Base-by-base conservation (phyloP, 805 yeast genomes). In the Yamadazyma takamatsuzukensis region DNA sequence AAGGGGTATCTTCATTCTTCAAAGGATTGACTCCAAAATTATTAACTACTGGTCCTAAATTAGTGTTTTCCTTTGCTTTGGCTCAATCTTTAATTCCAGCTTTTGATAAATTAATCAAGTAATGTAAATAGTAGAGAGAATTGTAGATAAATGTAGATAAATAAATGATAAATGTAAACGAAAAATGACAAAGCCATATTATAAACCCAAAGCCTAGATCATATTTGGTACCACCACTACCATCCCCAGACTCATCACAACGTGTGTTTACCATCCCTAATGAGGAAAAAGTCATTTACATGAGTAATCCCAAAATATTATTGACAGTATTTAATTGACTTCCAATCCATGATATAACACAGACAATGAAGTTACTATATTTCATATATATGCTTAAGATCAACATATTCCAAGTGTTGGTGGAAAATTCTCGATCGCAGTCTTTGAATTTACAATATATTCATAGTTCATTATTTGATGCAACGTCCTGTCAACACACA, bases 11-110 rank as follows among this genome's bases (percentile, higher is more conserved):
- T 18, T 74, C 97, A 11, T 93, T 90, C 70, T 90, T 93, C 77
- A 90, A 90, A 69, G 98, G 98, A 27, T 76, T 93, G 55, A 85
- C 95, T 39, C 98, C 98, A 41, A 93, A 93, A 66, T 75, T 93
- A 54, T 75, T 93, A 61, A 93, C 98, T 30, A 89, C 98, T 21
- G 98, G 98, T 47, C 98, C 98, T 35, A 93, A 93, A 70, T 76
- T 93, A 53, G 98, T 93, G 34, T 93, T 93, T 61, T 86, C 96
- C n/a, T 90, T 90, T 56, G 98, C 98, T 7, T 68, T 90, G 60
- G 98, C 98, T 27, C 98, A 90, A 70, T 75, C 96, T 25, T 77
- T 93, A 69, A 93, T 93, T 48, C 98, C 98, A 40, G 95, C 95
- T 40, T 88, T 89, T 51, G 98, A 93, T 61, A 78, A 78, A 47